Percentiles rank a stretch among this genome's conserved stretches.
phyloP scores from a whole-genome alignment of 2,329 filamentous ascomycete species.

The Xylariaceae sp. region DNA sequence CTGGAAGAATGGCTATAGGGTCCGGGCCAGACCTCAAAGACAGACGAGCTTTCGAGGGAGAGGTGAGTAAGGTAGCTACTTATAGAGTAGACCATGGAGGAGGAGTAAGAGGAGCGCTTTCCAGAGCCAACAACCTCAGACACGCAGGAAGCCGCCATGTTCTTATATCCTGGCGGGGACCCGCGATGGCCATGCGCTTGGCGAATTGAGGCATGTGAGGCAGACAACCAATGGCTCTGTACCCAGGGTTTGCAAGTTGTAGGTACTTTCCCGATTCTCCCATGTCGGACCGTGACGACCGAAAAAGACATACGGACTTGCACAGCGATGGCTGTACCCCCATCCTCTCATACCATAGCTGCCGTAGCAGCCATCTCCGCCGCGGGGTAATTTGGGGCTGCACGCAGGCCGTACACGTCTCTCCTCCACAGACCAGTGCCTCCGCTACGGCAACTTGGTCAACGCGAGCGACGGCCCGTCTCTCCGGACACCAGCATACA shows the following conservation, averaged over 20 bases:
- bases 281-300: constrained; percentile 50
- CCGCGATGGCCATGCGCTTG: not conserved
- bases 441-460: constrained; percentile 23
- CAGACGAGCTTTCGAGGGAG: constrained; percentile 3
- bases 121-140: constrained; percentile 5
- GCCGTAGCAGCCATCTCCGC: constrained; percentile 26
- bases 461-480: constrained; percentile 26
- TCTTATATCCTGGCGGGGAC: constrained; percentile 6
- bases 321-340: constrained; percentile 22
- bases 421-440: constrained; percentile 18
- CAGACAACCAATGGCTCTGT: too few species aligned
- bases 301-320: constrained; percentile 31
- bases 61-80: constrained; percentile 6
- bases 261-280: constrained; percentile 34
- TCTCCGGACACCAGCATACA: constrained; percentile 14
- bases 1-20: constrained; percentile 25
- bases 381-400: constrained; percentile 29
- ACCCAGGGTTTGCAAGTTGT: constrained; percentile 3
- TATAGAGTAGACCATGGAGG: constrained; percentile 3
- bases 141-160: not conserved
- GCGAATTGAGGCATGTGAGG: constrained; percentile 2
- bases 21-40: constrained; percentile 20
- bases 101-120: constrained; percentile 4
- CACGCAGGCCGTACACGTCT: not conserved
- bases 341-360: constrained; percentile 19